Evolutionary conservation across 139 green algal species (phyloP).

Genomic region (Penium margaritaceum): DNA sequence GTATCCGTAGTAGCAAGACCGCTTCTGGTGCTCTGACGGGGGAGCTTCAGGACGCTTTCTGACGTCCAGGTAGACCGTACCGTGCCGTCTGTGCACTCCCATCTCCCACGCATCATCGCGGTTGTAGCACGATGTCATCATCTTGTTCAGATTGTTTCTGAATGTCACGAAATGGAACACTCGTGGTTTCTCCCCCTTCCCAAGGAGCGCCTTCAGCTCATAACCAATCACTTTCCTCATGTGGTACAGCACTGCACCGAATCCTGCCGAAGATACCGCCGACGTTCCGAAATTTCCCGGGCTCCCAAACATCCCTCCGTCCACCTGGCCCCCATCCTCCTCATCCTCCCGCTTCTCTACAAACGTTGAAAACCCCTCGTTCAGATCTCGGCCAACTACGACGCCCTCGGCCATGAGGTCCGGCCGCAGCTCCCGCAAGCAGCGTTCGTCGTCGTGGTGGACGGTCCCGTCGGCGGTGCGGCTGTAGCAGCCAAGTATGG

Average conservation of each 20-base stretch:
- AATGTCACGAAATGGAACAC: slow-evolving; percentile 21
- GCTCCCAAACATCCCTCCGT: too few species aligned
- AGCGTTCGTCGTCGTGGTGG: slow-evolving; percentile 9
- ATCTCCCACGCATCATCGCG: slow-evolving; percentile 34
- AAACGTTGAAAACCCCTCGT: slow-evolving; percentile 21
- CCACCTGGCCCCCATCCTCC: neutral
- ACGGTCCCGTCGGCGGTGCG: slow-evolving; percentile 2
- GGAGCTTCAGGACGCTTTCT: neutral
- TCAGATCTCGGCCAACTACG: slow-evolving; percentile 18
- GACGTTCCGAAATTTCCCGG: too few species aligned
- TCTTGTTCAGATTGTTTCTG: slow-evolving; percentile 37
- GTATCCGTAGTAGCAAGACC: slow-evolving; percentile 34
- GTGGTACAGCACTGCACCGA: too few species aligned
- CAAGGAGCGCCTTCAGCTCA: too few species aligned
- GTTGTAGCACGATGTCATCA: slow-evolving; percentile 30
- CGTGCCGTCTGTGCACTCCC: slow-evolving; percentile 35
- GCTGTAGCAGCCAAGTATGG: slow-evolving; percentile 7
- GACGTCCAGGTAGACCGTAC: slow-evolving; percentile 37
- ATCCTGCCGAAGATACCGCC: too few species aligned
- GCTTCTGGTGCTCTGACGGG: slow-evolving; percentile 7
- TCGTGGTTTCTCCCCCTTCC: too few species aligned
- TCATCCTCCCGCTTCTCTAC: slow-evolving; percentile 15
- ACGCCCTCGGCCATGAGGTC: neutral
- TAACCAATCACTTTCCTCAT: too few species aligned
- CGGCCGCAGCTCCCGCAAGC: neutral